Base-by-base conservation (phyloP, 2,329 filamentous ascomycete species). In the Alternaria angustiovoidea region DNA sequence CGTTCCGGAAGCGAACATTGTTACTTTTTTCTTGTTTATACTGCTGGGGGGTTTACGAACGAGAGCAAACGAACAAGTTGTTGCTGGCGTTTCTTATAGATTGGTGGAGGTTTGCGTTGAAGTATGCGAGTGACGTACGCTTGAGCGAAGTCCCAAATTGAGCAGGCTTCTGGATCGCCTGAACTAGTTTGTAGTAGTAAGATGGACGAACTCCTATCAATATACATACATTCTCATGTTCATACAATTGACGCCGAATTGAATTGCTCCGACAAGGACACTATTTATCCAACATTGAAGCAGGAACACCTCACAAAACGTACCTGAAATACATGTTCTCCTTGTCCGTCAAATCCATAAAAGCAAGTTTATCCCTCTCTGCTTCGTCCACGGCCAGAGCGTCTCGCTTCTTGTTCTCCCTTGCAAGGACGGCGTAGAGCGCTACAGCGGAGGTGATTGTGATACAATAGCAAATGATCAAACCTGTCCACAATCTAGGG, bases 401-500 rank as follows among this genome's bases (percentile, higher is more conserved):
- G 2, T 69, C 70, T 41, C 74, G 92, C 58, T 89, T 90, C 65
- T 65, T 70, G 20, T 78, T 78, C 63, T 78, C 73, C 4, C 78
- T 76, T 57, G 79, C 78, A 11, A 92, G 80, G 3, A 92, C 80
- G 12, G 85, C 61, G 71, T 89, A 91, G 12, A 93, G 73, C 0
- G 80, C 73, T 0, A 77, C 70, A 0, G 89, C 84, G 0, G 88
- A 81, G 0, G 82, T 66, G 26, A 93, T 89, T 5, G 88, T 89
- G 62, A 93, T 88, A 51, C 86, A 86, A 70, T 92, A 92, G 34
- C 84, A 87, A 11, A 86, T 85, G 7, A 92, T 91, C 60, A 93
- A 72, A 0, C 89, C 89, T 1, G 85, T 80, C 90, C 90, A 93
- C 8, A 93, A 72, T 66, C 87, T 86, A 0, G 91, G 90, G 70